Conservation (phyloP, 2,329 filamentous ascomycete species). For the Zasmidium angulare region DNA sequence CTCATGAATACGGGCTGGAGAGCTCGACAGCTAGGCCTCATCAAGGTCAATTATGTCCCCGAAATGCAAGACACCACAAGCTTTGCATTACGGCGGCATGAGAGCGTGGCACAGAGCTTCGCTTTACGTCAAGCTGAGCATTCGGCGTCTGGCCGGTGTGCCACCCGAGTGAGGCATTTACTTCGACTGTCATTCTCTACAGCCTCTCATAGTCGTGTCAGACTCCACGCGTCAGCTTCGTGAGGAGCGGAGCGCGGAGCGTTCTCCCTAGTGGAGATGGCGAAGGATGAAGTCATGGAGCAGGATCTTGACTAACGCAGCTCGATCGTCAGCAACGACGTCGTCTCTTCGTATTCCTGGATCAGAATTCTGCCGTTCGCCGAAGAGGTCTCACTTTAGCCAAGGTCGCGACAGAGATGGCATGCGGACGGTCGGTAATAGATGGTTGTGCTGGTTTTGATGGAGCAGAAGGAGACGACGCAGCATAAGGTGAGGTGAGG, state of each 20-base stretch:
- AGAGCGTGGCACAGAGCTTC: background rate
- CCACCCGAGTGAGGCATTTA: background rate
- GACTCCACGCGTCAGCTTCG: background rate
- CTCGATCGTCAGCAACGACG: background rate
- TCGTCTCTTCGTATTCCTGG: background rate
- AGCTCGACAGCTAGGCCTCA: background rate
- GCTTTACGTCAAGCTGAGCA: background rate
- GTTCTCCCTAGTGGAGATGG: background rate
- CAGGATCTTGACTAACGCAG: background rate
- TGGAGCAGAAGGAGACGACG: too few species aligned
- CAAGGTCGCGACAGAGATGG: background rate
- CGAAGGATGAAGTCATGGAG: background rate
- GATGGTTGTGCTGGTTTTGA: too few species aligned
- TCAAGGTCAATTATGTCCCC: background rate
- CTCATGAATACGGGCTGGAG: background rate
- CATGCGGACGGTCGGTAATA: too few species aligned
- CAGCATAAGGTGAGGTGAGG: too few species aligned
- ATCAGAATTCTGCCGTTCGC: background rate
- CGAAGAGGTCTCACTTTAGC: background rate
- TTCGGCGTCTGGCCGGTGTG: background rate
- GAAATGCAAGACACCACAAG: background rate
- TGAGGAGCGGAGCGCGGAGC: background rate
- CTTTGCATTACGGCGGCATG: background rate
- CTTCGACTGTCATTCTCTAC: background rate
- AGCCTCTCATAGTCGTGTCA: background rate